Percentiles rank a stretch among this genome's conserved stretches.
Conservation (phyloP, 176 grass and related monocot species). For the Miscanthus lutarioriparius region DNA sequence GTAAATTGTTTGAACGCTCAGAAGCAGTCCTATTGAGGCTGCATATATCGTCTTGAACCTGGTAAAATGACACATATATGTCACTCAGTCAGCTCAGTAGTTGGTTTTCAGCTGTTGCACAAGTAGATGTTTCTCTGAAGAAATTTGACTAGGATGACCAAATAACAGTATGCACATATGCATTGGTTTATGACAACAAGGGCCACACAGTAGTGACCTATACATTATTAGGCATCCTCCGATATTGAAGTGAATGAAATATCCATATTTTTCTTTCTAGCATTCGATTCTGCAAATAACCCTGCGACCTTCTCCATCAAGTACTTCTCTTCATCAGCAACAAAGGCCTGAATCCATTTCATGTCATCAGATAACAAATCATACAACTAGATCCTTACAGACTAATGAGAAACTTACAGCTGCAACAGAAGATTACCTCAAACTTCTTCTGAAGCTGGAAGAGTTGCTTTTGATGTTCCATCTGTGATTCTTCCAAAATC, state of each 20-base stretch:
- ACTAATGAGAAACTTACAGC: conserved; percentile 6
- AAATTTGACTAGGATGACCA: background rate
- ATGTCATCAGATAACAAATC: conserved; percentile 14
- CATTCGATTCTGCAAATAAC: conserved; percentile 67
- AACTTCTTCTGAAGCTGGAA: conserved; percentile 67
- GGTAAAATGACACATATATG: conserved; percentile 16
- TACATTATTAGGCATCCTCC: background rate
- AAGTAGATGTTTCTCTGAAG: background rate
- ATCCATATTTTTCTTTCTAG: conserved; percentile 85
- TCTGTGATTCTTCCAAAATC: conserved; percentile 69
- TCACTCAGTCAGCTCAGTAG: background rate
- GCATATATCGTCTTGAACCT: conserved; percentile 66
- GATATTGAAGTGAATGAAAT: background rate
- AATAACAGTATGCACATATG: conserved; percentile 7
- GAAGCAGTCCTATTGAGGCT: conserved; percentile 43
- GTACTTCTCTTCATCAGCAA: conserved; percentile 69
- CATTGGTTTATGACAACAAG: background rate
- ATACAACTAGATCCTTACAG: background rate
- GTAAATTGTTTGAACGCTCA: conserved; percentile 44
- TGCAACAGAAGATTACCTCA: conserved; percentile 54
- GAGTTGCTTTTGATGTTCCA: conserved; percentile 59
- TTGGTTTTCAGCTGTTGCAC: conserved; percentile 8
- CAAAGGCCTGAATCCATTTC: conserved; percentile 52
- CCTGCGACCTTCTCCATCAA: conserved; percentile 73
- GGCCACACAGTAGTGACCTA: background rate